Evolutionary conservation across 2,329 filamentous ascomycete species (phyloP).

Genomic region (Fulvia fulva): DNA sequence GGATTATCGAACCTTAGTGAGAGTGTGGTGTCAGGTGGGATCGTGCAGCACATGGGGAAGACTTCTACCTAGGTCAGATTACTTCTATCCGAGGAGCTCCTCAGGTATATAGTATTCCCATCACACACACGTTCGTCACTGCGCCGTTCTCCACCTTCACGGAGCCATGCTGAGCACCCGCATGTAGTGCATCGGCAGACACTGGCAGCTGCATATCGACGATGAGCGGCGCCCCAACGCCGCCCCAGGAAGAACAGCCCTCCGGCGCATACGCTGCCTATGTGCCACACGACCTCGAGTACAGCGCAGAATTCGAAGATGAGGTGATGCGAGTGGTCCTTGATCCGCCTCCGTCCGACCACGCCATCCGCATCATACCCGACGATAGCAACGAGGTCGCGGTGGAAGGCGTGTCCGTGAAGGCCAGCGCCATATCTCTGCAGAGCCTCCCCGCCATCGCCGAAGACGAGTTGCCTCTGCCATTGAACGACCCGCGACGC

Average conservation of each 20-base stretch:
- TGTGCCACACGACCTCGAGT: constrained; percentile 42
- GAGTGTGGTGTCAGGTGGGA: too few species aligned
- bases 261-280: constrained; percentile 35
- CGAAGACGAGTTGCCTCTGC: constrained; percentile 39
- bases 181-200: not conserved
- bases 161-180: too few species aligned
- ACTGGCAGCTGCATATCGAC: not conserved
- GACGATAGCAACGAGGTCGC: constrained; percentile 27
- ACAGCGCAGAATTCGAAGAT: constrained; percentile 45
- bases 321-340: constrained; percentile 39
- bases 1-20: too few species aligned
- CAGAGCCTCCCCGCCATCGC: constrained; percentile 27
- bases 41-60: too few species aligned
- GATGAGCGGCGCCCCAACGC: constrained; percentile 15
- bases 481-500: constrained; percentile 41
- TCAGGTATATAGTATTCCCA: too few species aligned
- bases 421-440: constrained; percentile 25
- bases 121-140: too few species aligned
- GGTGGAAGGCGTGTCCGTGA: constrained; percentile 26
- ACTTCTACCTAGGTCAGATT: too few species aligned
- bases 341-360: constrained; percentile 25
- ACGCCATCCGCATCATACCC: constrained; percentile 27
- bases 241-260: constrained; percentile 22
- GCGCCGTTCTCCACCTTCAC: too few species aligned
- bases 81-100: too few species aligned